Evolutionary conservation across 345 rosid genomes (phyloP), one percentile per base, ranked within the genome.

Genomic region (Carallia brachiata): DNA sequence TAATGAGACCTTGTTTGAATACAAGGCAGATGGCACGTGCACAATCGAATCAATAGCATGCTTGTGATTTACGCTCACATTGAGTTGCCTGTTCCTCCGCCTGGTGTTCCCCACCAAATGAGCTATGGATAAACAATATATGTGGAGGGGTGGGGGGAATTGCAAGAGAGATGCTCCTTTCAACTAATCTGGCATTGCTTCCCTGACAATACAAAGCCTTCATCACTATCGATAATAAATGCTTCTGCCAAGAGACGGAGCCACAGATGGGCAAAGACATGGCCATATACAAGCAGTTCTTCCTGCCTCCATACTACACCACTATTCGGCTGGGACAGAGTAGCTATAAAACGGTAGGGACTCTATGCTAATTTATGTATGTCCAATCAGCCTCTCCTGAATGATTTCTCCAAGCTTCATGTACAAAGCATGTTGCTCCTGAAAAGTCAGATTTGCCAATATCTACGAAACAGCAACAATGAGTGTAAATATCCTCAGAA

Each of bases 321-420:
- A 63, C 44, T 53, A 54, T 63, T 61, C 2, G 34, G 47, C 62
- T 10, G 52, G 32, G 31, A 27, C 17, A 53, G 8, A 17, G 36
- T 31, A 30, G 19, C 32, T 39, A 47, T 6, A 31, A 40, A 10
- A 54, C 19, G 13, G 63, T 5, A 7, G 34, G 15, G 44, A 13
- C 23, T 23, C 23, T 18, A 31, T 9, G 53, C 57, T 18, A 65
- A 66, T n/a, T 52, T 66, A 73, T 10, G 67, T 61, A 36, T 18
- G 61, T 60, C 77, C 67, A 1, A 39, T 50, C 44, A 67, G 52
- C 68, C 85, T 85, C 62, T 84, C 92, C 56, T 80, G 83, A 9
- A 90, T 67, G 72, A 93, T 82, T 67, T 89, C 82, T 57, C 91
- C 93, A 13, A 92, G 88, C 88, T 79, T 92, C 69, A 58, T 37